Base-by-base conservation (phyloP, 2,329 filamentous ascomycete genomes). In the Trichoderma arundinaceum region DNA sequence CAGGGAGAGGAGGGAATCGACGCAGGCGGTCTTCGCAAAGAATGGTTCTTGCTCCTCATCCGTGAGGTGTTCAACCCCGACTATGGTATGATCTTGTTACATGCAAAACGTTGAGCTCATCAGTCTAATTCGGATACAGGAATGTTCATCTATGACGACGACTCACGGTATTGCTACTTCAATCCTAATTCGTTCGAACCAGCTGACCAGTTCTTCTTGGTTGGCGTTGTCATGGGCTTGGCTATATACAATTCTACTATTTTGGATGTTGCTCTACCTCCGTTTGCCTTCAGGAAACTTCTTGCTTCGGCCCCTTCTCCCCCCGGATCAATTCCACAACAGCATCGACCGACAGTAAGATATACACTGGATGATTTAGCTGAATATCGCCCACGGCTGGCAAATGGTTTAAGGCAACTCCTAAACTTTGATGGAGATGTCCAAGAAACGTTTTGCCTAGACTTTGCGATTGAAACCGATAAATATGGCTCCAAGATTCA, bases 171-270 rank as follows among this genome's bases (percentile, higher is more conserved):
- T 74, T 97, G 94, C 78, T 97, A 97, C 77, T 97, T 97, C 80
- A 97, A 97, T 74, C 91, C 93, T 0, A 87, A 90, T 74, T 92
- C 91, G 15, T 93, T 97, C 71, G 94, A 97, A 75, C 94, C 92
- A 0, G 94, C 92, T 0, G 92, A 97, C 73, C 92, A 96, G 70
- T 97, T 92, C 77, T 96, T 95, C 74, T 83, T 97, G 22, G 91
- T 97, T 33, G 94, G 94, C 0, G 92, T 95, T 12, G 84, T 97
- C 7, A 84, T 97, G 63, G 94, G 94, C 0, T 82, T 97, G 66
- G 94, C 94, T 13, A 96, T 97, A 68, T 96, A 97, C 79, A 97
- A 97, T 77, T 96, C 92, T 2, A 97, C 92, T 0, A 97, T 97
- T 70, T 82, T 97, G 17, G 94, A 97, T 74, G 86, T 97, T 56